Evolutionary conservation across 768 basidiomycete genomes (phyloP), one percentile per base, ranked within the genome.

Genomic region (Candolleomyces eurysporus): DNA sequence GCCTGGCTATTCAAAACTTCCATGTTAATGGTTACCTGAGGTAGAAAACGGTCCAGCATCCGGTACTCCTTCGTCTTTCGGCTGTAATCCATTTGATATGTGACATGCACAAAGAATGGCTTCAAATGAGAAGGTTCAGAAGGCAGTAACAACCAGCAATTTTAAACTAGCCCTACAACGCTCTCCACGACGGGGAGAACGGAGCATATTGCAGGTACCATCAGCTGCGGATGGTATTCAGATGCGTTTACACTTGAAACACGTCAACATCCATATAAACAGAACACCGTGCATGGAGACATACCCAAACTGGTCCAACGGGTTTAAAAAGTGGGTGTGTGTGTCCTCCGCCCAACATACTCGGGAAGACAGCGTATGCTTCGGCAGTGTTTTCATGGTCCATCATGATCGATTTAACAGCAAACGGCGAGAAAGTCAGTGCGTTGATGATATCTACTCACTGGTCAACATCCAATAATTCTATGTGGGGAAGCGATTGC

Each of bases 191-290:
- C 90, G 78, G 0, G 89, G 88, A 0, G 86, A 82, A 58, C 86
- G 78, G 36, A 92, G 75, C 48, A 82, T 78, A 67, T 92, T 92
- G 7, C 88, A 89, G 0, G 86, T 78, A 0, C 96, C 96, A 73
- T 98, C 96, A 0, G 91, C 86, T 6, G 90, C 87, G 6, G 89
- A 91, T 98, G 96, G 67, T 88, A 90, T 50, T 96, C 91, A 0
- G 95, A 96, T 1, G 86, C 79, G 59, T 81, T 77, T 30, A 94
- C 72, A 59, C 81, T 84, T 95, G 96, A 67, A n/a, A 58, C 9
- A 19, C 39, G 31, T 32, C 26, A 36, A 60, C 11, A 57, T 54
- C 16, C 48, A 52, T 51, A 11, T 45, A 11, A 49, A 21, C 8
- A n/a, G 5, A 11, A n/a, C 52, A 16, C 26, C 51, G 40, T 36